These are phyloP conservation scores for Diaporthe eres DNA, from an alignment of 2,329 filamentous ascomycete species.

Conservation along the genomic window DNA sequence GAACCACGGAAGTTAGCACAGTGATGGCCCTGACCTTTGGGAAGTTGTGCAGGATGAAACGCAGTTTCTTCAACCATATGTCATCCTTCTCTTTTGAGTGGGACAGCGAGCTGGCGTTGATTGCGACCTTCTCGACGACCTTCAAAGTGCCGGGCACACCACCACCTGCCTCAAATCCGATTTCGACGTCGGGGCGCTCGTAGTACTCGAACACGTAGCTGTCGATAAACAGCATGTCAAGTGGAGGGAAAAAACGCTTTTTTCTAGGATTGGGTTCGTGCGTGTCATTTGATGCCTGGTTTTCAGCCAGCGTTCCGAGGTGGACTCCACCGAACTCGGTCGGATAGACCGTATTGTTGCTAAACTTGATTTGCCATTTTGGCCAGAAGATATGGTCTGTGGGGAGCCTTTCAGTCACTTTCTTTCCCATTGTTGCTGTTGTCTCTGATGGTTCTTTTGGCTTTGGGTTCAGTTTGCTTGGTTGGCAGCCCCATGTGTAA, in stretches of 20 bases:
- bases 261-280: background rate
- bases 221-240: constrained; percentile 37
- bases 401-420: background rate
- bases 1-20: constrained; percentile 9
- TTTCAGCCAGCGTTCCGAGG: background rate
- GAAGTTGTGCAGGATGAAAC: constrained; percentile 35
- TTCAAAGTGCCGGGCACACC: background rate
- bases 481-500: too few species aligned
- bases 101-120: constrained; percentile 32
- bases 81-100: constrained; percentile 14
- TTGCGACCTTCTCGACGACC: constrained; percentile 31
- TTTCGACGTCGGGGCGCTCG: constrained; percentile 14
- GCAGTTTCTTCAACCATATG: constrained; percentile 36
- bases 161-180: background rate
- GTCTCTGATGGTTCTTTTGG: background rate
- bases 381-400: constrained; percentile 31
- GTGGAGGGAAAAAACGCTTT: background rate
- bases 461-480: too few species aligned
- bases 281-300: background rate
- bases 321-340: background rate
- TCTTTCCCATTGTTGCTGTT: background rate
- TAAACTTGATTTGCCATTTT: constrained; percentile 31
- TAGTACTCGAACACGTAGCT: constrained; percentile 37
- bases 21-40: constrained; percentile 16
- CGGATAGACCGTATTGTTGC: constrained; percentile 9